Evolutionary conservation across 2,329 filamentous ascomycete genomes (phyloP).

Genomic region (Dactylonectria estremocensis): DNA sequence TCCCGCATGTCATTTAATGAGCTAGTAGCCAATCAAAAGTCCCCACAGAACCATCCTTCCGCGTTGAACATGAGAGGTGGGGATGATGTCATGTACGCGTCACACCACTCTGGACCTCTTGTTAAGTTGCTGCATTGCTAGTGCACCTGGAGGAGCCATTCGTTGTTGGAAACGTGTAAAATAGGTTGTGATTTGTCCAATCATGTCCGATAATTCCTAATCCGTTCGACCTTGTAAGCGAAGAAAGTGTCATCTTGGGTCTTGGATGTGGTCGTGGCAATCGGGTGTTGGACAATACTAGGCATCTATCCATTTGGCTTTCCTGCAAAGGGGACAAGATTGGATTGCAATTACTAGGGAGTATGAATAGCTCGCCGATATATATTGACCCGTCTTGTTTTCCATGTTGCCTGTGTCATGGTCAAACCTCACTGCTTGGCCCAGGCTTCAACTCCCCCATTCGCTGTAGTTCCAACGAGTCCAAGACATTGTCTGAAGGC

Average conservation of each 20-base stretch:
- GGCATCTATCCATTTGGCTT: background rate
- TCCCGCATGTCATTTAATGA: conserved; percentile 32
- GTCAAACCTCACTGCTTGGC: too few species aligned
- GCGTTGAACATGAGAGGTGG: conserved; percentile 25
- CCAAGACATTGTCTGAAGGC: too few species aligned
- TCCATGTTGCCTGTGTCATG: background rate
- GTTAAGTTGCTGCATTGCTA: background rate
- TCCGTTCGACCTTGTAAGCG: background rate
- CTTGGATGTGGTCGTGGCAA: background rate
- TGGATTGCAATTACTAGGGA: background rate
- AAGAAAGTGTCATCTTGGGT: background rate
- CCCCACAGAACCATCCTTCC: conserved; percentile 6
- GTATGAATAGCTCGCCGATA: background rate
- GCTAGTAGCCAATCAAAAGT: conserved; percentile 40
- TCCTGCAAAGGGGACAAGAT: background rate
- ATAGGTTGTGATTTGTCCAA: background rate
- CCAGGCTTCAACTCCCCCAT: too few species aligned
- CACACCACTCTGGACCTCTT: conserved; percentile 11
- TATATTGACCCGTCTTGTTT: background rate
- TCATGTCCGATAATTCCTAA: background rate
- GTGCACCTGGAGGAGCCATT: conserved; percentile 1
- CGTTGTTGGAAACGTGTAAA: background rate
- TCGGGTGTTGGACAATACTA: background rate
- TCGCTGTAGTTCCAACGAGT: too few species aligned
- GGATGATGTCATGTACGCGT: conserved; percentile 38